Base-by-base conservation (phyloP, 1,284 basidiomycete species). In the Phellinidium pouzarii region DNA sequence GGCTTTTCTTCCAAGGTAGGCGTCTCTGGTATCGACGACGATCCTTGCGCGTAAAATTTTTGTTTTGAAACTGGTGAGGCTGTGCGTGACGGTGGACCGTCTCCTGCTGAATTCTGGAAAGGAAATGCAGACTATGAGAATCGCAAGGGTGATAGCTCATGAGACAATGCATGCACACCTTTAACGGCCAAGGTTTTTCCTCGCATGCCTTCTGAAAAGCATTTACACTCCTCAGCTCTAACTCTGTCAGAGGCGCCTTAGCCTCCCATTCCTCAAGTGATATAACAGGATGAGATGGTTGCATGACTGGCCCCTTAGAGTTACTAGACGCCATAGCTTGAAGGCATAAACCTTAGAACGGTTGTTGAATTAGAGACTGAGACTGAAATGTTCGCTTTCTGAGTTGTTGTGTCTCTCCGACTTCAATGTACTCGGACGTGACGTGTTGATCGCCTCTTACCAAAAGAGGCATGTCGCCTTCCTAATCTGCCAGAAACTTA, bases 201-300 rank as follows among this genome's bases (percentile, higher is more conserved):
- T 84, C 83, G 57, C 76, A 78, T 3, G 80, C 82, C 22, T 75
- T 68, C 63, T 87, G 87, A 53, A 94, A 64, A 5, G 69, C 64
- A 38, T 72, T 72, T 20, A 94, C 76, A 62, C 86, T 91, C 54
- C 76, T 77, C 14, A 79, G 70, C 63, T 89, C 84, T 9, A 78
- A 62, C 44, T 93, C 88, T 40, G 72, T 75, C 38, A 95, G 67
- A 0, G 89, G 88, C 1, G 91, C 80, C 60, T 79, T 85, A 0
- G 79, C 67, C 62, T 95, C 92, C 93, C 93, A 96, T 69, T 94
- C 89, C 64, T 94, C 91, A 4, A 94, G 74, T 41, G 71, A 80
- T 34, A 87, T 65, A n/a, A n/a, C n/a, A n/a, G n/a, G n/a, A n/a
- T n/a, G n/a, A n/a, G n/a, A n/a, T n/a, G n/a, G n/a, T n/a, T n/a